Evolutionary conservation across 805 yeast genomes (phyloP), one percentile per base, ranked within the genome.

Genomic region (Debaryomyces maramus): DNA sequence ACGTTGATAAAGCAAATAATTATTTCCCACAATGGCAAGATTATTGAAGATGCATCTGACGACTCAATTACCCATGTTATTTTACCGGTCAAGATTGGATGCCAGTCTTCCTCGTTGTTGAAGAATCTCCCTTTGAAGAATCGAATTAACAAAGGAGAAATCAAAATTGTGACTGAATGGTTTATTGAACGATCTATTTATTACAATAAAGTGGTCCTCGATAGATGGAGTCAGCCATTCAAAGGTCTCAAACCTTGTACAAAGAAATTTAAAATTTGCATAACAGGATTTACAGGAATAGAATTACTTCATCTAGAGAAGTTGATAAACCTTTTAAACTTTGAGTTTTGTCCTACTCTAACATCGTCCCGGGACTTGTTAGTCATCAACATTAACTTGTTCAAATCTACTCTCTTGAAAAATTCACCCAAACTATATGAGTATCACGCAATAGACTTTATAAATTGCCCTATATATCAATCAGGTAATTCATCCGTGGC

Each of bases 261-360:
- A 3, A 50, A 39, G 15, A 48, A 50, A 30, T 62, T 57, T 44
- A 53, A 53, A 36, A 65, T 84, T 3, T 72, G 84, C 45, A 69
- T 84, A 3, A 77, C 88, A 3, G 96, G 96, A 3, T 88, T 83
- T 56, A 73, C 80, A 15, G 95, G 95, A 0, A 80, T 85, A 19
- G 95, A 88, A 58, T 62, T 80, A 13, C 62, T 85, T 30, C 96
- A 88, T 60, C 55, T 85, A 9, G 78, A 76, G 6, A 84, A 85
- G 53, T 68, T 91, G 32, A 68, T 88, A 6, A 52, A 65, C 14
- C 54, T 73, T 20, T 51, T 85, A 17, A 81, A 83, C 18, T 77
- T 83, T 38, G 65, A 67, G 29, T 70, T 72, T 39, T 63, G 71
- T 34, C 77, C 73, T 0, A 64, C 73, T 2, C 64, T 87, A 39